Base-by-base conservation (phyloP, 1,139 yeast species). In the Suhomyces anneliseae region DNA sequence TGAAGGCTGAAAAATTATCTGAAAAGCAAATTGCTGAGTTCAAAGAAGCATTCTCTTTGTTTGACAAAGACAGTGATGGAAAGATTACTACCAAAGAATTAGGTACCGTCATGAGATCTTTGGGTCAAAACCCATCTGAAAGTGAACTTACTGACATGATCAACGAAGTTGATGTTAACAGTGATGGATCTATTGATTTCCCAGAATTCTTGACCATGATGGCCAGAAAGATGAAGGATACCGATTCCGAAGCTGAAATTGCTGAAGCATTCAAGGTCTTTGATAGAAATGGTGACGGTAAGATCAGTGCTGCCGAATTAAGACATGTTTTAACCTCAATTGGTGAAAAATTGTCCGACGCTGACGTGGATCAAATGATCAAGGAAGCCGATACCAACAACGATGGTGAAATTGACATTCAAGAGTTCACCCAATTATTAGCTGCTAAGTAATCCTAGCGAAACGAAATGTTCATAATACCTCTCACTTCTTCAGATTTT, bases 251-350 rank as follows among this genome's bases (percentile, higher is more conserved):
- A 69, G 98, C 95, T 57, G 99, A 93, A 69, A 85, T 93, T 58
- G 83, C 95, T 55, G 99, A 93, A 72, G 99, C 99, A 12, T 93
- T 93, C 78, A 92, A 92, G 72, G 99, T 93, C 40, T 90, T 90
- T 64, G 89, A 83, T 70, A 78, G 90, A 65, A 95, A 93, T 67
- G 97, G 97, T 48, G 97, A 93, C 66, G 99, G 99, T 53, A 87
- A 87, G 70, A 93, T 93, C 64, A 87, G 96, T 49, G 93, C 96
- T 50, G 95, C 97, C 53, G 99, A 93, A 74, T 82, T 93, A 68
- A 87, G 95, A 71, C 96, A 92, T 66, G 98, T 93, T 42, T 83
- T 93, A 73, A 56, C 60, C 33, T 56, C 60, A 10, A 56, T 56
- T 43, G 60, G 60, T 40, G 60, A 93, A 70, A 90, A 89, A 69